Evolutionary conservation across 306 rosid genomes (phyloP).

Genomic region (Biancaea sappan): DNA sequence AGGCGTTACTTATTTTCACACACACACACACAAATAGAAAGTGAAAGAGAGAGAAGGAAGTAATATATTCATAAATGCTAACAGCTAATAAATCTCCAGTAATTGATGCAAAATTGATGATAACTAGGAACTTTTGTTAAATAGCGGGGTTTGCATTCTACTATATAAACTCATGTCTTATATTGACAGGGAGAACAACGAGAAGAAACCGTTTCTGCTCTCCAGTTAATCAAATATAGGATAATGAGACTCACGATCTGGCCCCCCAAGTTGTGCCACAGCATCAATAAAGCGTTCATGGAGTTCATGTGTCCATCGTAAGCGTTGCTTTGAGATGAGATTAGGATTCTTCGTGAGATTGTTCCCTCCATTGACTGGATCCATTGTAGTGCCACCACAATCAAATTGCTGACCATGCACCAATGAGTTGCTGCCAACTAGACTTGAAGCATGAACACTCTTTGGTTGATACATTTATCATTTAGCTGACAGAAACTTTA

Average conservation of each 20-base stretch:
- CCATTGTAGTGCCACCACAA: slow-evolving; percentile 67
- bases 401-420: slow-evolving; percentile 61
- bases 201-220: background rate
- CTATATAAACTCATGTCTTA: slow-evolving; percentile 21
- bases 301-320: slow-evolving; percentile 96
- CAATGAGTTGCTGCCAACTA: slow-evolving; percentile 52
- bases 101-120: slow-evolving; percentile 12
- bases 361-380: slow-evolving; percentile 66
- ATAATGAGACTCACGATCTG: slow-evolving; percentile 84
- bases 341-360: slow-evolving; percentile 58
- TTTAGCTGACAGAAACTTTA: slow-evolving; percentile 55
- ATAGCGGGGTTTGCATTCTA: background rate
- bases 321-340: slow-evolving; percentile 79
- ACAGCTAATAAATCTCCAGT: background rate
- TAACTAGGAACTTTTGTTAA: background rate
- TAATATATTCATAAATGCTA: background rate
- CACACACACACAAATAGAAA: background rate
- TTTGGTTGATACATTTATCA: slow-evolving; percentile 73
- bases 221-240: slow-evolving; percentile 34
- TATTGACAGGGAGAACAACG: background rate
- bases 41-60: background rate
- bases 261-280: slow-evolving; percentile 97
- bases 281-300: slow-evolving; percentile 98
- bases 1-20: background rate
- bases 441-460: slow-evolving; percentile 56